These are phyloP conservation scores for Chlorella sp. DNA, from an alignment of 139 green algal species.

Conservation along the genomic window DNA sequence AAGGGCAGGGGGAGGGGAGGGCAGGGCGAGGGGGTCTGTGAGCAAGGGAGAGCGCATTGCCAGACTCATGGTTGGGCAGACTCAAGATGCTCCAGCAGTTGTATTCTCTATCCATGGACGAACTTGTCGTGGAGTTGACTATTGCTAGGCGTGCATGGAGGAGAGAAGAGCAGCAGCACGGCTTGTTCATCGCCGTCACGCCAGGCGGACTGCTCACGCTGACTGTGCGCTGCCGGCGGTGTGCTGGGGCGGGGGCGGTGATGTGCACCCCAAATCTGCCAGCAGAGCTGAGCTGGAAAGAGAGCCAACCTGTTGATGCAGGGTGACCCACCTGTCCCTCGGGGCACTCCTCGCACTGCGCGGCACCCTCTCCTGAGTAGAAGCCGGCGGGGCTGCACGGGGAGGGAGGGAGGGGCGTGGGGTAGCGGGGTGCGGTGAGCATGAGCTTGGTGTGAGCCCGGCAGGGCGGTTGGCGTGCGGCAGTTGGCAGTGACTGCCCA, in stretches of 20 bases:
- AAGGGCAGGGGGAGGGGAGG: neutral
- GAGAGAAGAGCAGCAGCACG: neutral
- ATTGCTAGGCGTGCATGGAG: neutral
- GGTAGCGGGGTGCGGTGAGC: neutral
- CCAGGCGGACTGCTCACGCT: too few species aligned
- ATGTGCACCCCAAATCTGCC: too few species aligned
- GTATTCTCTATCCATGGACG: too few species aligned
- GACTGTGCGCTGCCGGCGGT: too few species aligned
- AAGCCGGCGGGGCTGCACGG: neutral
- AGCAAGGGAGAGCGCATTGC: neutral
- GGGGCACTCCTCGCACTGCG: neutral
- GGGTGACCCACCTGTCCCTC: neutral
- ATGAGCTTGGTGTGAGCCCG: neutral
- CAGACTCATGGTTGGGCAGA: too few species aligned
- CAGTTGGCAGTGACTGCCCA: neutral
- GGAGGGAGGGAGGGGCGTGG: too few species aligned
- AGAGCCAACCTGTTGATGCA: too few species aligned
- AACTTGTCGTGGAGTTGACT: too few species aligned
- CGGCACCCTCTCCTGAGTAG: neutral
- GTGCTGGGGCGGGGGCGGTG: too few species aligned
- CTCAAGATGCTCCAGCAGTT: too few species aligned
- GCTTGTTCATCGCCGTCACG: neutral
- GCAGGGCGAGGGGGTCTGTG: neutral
- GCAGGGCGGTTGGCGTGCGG: neutral
- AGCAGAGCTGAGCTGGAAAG: too few species aligned